Evolutionary conservation across 306 rosid genomes (phyloP).

Genomic region (Castanea crenata): DNA sequence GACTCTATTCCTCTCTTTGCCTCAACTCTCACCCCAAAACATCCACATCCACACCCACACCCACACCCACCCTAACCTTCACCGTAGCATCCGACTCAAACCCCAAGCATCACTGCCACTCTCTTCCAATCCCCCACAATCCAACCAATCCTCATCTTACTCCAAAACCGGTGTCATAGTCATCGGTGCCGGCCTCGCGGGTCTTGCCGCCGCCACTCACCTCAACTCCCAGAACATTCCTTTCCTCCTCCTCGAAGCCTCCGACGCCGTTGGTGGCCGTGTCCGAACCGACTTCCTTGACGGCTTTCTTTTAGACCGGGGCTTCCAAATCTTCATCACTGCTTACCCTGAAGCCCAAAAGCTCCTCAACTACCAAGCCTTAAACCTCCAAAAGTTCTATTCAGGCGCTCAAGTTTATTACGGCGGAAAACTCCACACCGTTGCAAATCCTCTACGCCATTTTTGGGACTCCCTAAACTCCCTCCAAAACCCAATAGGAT

Average conservation of each 20-base stretch:
- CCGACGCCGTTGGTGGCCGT: constrained; percentile 77
- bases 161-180: constrained; percentile 45
- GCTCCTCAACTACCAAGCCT: constrained; percentile 62
- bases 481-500: constrained; percentile 67
- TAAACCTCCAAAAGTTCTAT: constrained; percentile 65
- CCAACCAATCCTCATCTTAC: not conserved
- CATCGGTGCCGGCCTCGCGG: constrained; percentile 86
- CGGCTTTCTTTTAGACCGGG: constrained; percentile 82
- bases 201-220: constrained; percentile 76
- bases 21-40: constrained; percentile 19
- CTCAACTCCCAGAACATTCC: constrained; percentile 66
- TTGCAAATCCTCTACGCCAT: constrained; percentile 77
- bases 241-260: constrained; percentile 71
- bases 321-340: constrained; percentile 95
- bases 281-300: constrained; percentile 71
- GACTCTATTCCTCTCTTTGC: constrained; percentile 32
- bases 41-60: not conserved
- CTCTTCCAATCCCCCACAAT: constrained; percentile 18
- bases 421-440: constrained; percentile 68
- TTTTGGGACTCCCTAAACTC: constrained; percentile 55
- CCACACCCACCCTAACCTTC: not conserved
- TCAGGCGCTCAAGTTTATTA: constrained; percentile 66
- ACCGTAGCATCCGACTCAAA: constrained; percentile 34
- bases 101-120: constrained; percentile 24
- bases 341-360: constrained; percentile 78